These are phyloP conservation scores for Paraleonurus japonicus DNA, from an alignment of 257 asterid genomes.

Conservation along the genomic window DNA sequence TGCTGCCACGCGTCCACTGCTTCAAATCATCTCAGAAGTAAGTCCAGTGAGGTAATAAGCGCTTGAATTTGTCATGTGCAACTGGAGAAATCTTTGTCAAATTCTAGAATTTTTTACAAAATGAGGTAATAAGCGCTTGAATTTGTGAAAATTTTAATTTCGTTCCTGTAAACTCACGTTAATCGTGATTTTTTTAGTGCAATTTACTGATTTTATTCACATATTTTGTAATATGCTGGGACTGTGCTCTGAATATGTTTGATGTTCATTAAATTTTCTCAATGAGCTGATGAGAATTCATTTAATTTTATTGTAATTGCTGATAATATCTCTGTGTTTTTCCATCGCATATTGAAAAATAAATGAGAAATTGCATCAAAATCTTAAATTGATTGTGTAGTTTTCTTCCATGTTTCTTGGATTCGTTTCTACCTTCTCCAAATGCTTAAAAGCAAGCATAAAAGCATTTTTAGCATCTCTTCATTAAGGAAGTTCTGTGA, in stretches of 20 bases:
- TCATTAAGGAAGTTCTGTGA: background rate
- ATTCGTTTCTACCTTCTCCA: background rate
- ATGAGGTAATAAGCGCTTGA: too few species aligned
- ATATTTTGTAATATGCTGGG: too few species aligned
- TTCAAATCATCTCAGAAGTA: too few species aligned
- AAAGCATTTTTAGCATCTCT: background rate
- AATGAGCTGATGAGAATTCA: background rate
- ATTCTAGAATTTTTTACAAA: background rate
- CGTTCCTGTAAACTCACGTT: too few species aligned
- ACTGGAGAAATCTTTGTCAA: background rate
- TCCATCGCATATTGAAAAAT: too few species aligned
- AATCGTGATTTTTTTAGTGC: too few species aligned
- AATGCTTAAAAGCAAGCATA: background rate
- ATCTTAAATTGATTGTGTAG: background rate
- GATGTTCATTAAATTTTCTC: conserved; percentile 1
- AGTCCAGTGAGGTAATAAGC: too few species aligned
- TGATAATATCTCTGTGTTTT: too few species aligned
- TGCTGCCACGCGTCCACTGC: too few species aligned
- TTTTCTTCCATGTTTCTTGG: background rate
- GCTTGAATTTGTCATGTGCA: background rate
- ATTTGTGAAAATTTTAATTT: too few species aligned
- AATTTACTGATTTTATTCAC: too few species aligned
- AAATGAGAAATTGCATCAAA: background rate
- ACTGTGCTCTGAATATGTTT: background rate
- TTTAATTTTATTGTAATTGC: background rate